These are phyloP conservation scores for Tardiomyces depauwii DNA, from an alignment of 1,139 yeast species.

Conservation along the genomic window DNA sequence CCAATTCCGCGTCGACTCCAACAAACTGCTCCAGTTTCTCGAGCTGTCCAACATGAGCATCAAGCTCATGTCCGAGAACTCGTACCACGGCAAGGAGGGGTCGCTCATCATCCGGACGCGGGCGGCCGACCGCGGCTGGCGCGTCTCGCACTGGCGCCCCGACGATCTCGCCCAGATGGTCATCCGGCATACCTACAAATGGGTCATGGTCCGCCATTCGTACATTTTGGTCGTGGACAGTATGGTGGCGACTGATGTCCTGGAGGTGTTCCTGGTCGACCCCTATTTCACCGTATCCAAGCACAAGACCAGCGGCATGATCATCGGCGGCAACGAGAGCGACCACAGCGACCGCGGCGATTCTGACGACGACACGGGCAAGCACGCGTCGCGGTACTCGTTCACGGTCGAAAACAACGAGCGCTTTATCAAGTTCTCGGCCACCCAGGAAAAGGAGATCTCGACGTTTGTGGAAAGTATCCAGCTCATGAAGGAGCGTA, in stretches of 20 bases:
- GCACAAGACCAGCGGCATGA: neutral
- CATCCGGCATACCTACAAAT: slow-evolving; percentile 78
- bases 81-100: slow-evolving; percentile 85
- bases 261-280: slow-evolving; percentile 86
- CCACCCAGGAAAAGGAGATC: slow-evolving; percentile 61
- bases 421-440: slow-evolving; percentile 62
- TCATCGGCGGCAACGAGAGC: slow-evolving; percentile 1
- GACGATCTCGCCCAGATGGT: slow-evolving; percentile 63
- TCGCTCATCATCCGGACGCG: slow-evolving; percentile 67
- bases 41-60: slow-evolving; percentile 87
- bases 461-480: slow-evolving; percentile 71
- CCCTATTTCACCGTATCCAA: slow-evolving; percentile 43
- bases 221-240: slow-evolving; percentile 80
- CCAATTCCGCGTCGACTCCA: slow-evolving; percentile 69
- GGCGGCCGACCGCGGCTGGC: slow-evolving; percentile 88
- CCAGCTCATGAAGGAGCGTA: slow-evolving; percentile 51
- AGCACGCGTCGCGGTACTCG: slow-evolving; percentile 12
- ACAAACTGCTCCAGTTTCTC: slow-evolving; percentile 70
- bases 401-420: slow-evolving; percentile 70
- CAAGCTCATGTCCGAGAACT: slow-evolving; percentile 69
- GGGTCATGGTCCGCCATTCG: slow-evolving; percentile 81
- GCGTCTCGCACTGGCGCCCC: slow-evolving; percentile 79
- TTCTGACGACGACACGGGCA: too few relatives aligned
- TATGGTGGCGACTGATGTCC: slow-evolving; percentile 73
- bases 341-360: slow-evolving; percentile 1